phyloP scores from a whole-genome alignment of 345 rosid species.

The Raphanus sativus region DNA sequence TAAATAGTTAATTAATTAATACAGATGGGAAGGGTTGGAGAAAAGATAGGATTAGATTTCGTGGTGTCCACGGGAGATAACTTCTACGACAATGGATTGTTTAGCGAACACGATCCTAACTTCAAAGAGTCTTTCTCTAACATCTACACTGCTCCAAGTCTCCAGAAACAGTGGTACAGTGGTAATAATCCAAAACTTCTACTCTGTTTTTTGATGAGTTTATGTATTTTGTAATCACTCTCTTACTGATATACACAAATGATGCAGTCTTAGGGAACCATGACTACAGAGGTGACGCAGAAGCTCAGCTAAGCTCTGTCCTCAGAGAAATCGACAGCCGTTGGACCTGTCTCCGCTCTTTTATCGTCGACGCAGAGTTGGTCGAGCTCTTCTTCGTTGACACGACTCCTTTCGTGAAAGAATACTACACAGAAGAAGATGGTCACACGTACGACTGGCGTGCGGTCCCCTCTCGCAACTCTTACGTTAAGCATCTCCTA shows the following conservation, averaged over 20 bases:
- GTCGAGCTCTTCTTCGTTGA: conserved; percentile 71
- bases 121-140: conserved; percentile 66
- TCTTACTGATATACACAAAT: neutral
- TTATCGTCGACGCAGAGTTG: conserved; percentile 55
- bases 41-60: conserved; percentile 58
- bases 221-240: neutral
- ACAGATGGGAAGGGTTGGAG: conserved; percentile 81
- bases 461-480: conserved; percentile 51
- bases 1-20: neutral
- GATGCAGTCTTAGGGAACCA: conserved; percentile 68
- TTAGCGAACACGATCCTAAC: conserved; percentile 47
- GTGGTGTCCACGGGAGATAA: conserved; percentile 89
- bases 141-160: conserved; percentile 65
- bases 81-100: conserved; percentile 76
- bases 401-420: conserved; percentile 69
- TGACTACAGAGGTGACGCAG: conserved; percentile 72
- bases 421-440: conserved; percentile 51
- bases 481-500: conserved; percentile 43
- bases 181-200: conserved; percentile 31
- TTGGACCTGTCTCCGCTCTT: conserved; percentile 77
- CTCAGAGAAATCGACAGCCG: conserved; percentile 57
- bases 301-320: conserved; percentile 61
- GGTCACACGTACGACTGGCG: conserved; percentile 67
- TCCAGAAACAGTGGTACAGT: conserved; percentile 80
- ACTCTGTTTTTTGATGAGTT: neutral